Base-by-base conservation (phyloP, 495 filamentous ascomycete genomes). In the Neurospora tetrasperma region DNA sequence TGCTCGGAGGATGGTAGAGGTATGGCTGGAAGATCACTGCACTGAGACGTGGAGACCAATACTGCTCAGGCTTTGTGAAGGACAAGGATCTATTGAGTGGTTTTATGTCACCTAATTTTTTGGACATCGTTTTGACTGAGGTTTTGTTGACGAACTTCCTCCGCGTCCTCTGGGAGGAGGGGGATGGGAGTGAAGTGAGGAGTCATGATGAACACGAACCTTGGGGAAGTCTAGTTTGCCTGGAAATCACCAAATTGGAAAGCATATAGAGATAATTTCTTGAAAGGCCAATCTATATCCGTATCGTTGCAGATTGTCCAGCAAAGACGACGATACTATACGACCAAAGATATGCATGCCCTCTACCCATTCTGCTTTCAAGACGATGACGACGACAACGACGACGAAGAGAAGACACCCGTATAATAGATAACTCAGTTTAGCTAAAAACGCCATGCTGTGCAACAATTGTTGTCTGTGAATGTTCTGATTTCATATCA, bases 11-110 rank as follows among this genome's bases (percentile, higher is more conserved):
- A 94, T 97, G 83, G 87, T 92, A 69, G 89, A 88, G 71, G 92
- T 93, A 76, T 99, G 96, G 96, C 88, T 98, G 68, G 92, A 97
- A 72, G 92, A 96, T 86, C 92, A 97, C 85, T 31, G 86, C 92
- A 97, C 85, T 31, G 54, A 14, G 14, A 66, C 54, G 93, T 87
- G 71, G 87, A 87, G 72, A 90, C 90, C 70, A 96, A 96, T 69
- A 90, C 88, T 70, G 86, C 89, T 69, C 94, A 97, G 83, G 97
- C 83, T 97, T 97, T 78, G 91, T 94, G 81, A 95, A 98, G 88
- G 94, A 97, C 85, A 96, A 92, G 87, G 94, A 98, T 89, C 94
- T 93, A 85, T 88, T 98, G 72, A 59, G 48, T 23, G 11, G 48
- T 59, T 12, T 66, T 66, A 14, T 18, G 23, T 66, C 54, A 31